Evolutionary conservation across 345 rosid genomes (phyloP).

Genomic region (Laguncularia racemosa): DNA sequence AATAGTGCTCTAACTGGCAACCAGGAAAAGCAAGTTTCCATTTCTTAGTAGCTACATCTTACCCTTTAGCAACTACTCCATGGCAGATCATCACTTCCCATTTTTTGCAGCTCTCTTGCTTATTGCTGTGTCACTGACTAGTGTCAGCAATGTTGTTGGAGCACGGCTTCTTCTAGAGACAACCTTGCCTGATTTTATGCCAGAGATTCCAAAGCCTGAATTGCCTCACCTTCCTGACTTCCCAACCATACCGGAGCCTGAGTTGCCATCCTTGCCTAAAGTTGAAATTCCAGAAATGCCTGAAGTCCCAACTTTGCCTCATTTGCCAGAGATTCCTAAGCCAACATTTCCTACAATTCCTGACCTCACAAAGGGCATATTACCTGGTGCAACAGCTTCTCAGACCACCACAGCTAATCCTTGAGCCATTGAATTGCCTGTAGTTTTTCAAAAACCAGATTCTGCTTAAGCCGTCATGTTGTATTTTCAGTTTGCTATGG

Average conservation of each 20-base stretch:
- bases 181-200: conserved; percentile 5
- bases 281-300: conserved; percentile 3
- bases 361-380: background rate
- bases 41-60: too few relatives aligned
- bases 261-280: background rate
- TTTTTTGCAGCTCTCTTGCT: conserved; percentile 3
- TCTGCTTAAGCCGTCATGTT: too few relatives aligned
- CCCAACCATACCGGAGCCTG: conserved; percentile 1
- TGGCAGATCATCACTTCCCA: too few relatives aligned
- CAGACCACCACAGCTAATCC: background rate
- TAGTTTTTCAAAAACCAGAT: too few relatives aligned
- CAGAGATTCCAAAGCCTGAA: background rate
- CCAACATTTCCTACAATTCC: too few relatives aligned
- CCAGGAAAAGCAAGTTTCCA: too few relatives aligned
- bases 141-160: background rate
- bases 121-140: background rate
- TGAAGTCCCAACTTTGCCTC: conserved; percentile 6
- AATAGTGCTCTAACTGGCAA: too few relatives aligned
- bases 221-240: background rate
- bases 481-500: too few relatives aligned
- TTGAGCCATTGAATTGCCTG: too few relatives aligned
- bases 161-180: conserved; percentile 11
- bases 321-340: conserved; percentile 5
- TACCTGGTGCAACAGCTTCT: background rate
- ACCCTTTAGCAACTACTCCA: too few relatives aligned